phyloP scores from a whole-genome alignment of 2,329 filamentous ascomycete genomes.

The Aspergillus arachidicola region DNA sequence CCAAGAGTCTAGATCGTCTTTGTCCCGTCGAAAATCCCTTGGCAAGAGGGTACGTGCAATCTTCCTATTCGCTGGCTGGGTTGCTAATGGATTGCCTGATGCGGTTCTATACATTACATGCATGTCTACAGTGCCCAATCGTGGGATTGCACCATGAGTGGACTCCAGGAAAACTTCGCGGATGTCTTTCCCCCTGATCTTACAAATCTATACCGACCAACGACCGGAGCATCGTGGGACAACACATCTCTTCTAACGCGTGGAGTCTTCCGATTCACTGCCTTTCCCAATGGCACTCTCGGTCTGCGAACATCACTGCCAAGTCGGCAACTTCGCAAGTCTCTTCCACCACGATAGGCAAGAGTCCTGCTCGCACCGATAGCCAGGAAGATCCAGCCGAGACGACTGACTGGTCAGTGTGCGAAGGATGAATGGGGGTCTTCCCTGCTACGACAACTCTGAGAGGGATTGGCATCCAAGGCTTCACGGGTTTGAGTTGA shows the following conservation, averaged over 20 bases:
- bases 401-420: neutral
- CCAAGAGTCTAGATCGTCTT: neutral
- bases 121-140: neutral
- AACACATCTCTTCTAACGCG: neutral
- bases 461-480: neutral
- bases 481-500: neutral
- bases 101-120: conserved; percentile 2
- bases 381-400: neutral
- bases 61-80: neutral
- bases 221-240: neutral
- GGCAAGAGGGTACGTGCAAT: neutral
- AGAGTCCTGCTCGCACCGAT: neutral
- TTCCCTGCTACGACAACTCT: neutral
- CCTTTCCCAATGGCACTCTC: neutral
- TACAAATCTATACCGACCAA: neutral
- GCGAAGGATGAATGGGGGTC: neutral
- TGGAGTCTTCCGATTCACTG: neutral
- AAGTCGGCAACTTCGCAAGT: neutral
- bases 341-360: neutral
- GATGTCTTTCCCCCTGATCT: neutral
- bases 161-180: neutral
- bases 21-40: neutral
- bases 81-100: neutral
- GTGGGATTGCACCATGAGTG: neutral
- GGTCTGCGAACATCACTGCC: neutral